Conservation (phyloP, 306 rosid species). For the Oxytropis ochrocephala region DNA sequence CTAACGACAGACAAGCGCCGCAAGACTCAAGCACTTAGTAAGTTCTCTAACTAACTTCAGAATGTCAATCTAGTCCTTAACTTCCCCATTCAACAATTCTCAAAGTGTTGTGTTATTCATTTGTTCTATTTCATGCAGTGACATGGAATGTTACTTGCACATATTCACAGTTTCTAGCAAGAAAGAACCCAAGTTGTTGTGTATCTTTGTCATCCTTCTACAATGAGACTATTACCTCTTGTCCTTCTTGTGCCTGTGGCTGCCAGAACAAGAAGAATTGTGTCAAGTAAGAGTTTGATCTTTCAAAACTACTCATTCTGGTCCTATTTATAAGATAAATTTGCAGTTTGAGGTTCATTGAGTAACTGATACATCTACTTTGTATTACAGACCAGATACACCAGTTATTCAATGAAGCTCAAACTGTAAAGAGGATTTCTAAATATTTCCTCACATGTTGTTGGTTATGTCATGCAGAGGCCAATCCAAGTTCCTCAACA, state of each 20-base stretch:
- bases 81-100: not conserved
- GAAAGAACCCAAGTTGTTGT: slow-evolving; percentile 78
- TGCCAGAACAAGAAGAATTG: slow-evolving; percentile 76
- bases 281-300: slow-evolving; percentile 49
- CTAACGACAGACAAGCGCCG: slow-evolving; percentile 74
- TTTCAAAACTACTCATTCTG: not conserved
- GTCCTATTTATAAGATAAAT: too few relatives aligned
- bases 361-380: too few relatives aligned
- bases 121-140: slow-evolving; percentile 48
- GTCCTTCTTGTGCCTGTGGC: slow-evolving; percentile 84
- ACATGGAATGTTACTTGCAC: slow-evolving; percentile 99
- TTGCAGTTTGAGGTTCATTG: too few relatives aligned
- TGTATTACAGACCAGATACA: too few relatives aligned
- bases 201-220: slow-evolving; percentile 90
- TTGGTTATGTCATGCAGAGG: slow-evolving; percentile 35
- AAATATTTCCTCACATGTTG: slow-evolving; percentile 8
- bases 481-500: slow-evolving; percentile 44
- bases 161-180: slow-evolving; percentile 79
- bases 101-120: not conserved
- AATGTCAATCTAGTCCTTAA: not conserved
- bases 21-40: slow-evolving; percentile 91
- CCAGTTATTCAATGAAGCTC: too few relatives aligned
- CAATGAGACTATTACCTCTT: slow-evolving; percentile 69
- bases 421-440: too few relatives aligned
- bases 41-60: slow-evolving; percentile 11